These are phyloP conservation scores for Raddia guianensis DNA, from an alignment of 176 grass and related monocot species.

Conservation along the genomic window DNA sequence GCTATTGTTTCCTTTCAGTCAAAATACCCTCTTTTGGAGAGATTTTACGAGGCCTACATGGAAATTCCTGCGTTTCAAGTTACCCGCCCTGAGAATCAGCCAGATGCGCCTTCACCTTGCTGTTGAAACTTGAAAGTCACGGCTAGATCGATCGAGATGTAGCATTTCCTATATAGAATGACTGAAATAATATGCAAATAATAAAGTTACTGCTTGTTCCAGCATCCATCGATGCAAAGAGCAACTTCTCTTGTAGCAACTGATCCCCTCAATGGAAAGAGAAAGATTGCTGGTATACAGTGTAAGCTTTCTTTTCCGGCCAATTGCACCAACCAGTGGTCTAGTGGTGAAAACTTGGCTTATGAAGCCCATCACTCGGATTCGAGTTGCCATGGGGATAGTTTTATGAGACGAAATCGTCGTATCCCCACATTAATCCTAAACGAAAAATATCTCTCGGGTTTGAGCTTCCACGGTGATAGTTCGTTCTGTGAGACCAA, in stretches of 20 bases:
- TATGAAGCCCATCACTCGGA: too few species aligned
- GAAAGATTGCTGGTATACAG: too few species aligned
- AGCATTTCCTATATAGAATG: neutral
- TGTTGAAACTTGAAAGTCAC: neutral
- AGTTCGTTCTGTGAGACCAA: too few species aligned
- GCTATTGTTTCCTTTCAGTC: conserved; percentile 44
- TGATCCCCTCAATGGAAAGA: too few species aligned
- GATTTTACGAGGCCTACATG: conserved; percentile 65
- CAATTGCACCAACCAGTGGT: too few species aligned
- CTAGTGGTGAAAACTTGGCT: too few species aligned
- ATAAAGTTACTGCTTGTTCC: neutral
- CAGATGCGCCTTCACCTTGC: conserved; percentile 39
- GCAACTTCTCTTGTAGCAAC: neutral
- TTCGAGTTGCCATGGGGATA: too few species aligned
- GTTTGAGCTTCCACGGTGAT: too few species aligned
- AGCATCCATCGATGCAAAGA: neutral
- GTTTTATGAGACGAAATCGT: too few species aligned
- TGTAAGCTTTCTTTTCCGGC: too few species aligned
- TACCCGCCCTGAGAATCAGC: conserved; percentile 63
- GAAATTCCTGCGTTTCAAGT: conserved; percentile 54
- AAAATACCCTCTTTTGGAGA: conserved; percentile 57
- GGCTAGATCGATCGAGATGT: neutral
- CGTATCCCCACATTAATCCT: too few species aligned
- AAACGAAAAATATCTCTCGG: too few species aligned
- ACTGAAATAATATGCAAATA: neutral